These are phyloP conservation scores for Westerdykella aurantiaca DNA, from an alignment of 2,329 filamentous ascomycete species.

Conservation along the genomic window DNA sequence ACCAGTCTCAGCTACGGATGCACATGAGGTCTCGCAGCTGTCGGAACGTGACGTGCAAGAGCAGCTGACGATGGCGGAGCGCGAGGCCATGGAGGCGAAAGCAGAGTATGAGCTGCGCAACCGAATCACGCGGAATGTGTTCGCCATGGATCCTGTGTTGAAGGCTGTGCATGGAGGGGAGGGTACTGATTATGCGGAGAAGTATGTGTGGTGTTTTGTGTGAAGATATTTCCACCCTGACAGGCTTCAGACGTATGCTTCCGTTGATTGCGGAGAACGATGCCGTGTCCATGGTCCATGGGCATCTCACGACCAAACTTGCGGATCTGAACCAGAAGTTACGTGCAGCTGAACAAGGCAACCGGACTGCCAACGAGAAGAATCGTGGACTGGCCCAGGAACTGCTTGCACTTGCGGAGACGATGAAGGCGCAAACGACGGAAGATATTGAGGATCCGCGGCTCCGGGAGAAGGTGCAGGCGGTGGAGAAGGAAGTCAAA, in stretches of 20 bases:
- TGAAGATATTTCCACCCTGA: slow-evolving; percentile 6
- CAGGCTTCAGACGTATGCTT: slow-evolving; percentile 54
- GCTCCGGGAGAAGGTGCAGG: slow-evolving; percentile 51
- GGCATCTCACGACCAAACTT: slow-evolving; percentile 53
- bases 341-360: slow-evolving; percentile 54
- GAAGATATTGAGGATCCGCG: slow-evolving; percentile 61
- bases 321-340: slow-evolving; percentile 50
- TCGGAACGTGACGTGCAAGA: slow-evolving; percentile 47
- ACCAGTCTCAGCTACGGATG: slow-evolving; percentile 15
- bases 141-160: slow-evolving; percentile 69
- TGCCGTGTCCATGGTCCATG: slow-evolving; percentile 57
- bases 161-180: slow-evolving; percentile 68
- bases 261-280: slow-evolving; percentile 64
- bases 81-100: slow-evolving; percentile 63
- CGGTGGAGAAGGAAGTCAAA: slow-evolving; percentile 57
- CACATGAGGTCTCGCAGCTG: slow-evolving; percentile 31
- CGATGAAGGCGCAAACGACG: slow-evolving; percentile 63
- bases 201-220: slow-evolving; percentile 44
- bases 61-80: slow-evolving; percentile 51
- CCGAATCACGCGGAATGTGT: slow-evolving; percentile 61
- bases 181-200: slow-evolving; percentile 60
- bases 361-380: slow-evolving; percentile 50
- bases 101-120: slow-evolving; percentile 65
- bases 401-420: slow-evolving; percentile 66
- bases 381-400: slow-evolving; percentile 60